Base-by-base conservation (phyloP, 805 yeast genomes). In the Saccharomycopsis malanga region DNA sequence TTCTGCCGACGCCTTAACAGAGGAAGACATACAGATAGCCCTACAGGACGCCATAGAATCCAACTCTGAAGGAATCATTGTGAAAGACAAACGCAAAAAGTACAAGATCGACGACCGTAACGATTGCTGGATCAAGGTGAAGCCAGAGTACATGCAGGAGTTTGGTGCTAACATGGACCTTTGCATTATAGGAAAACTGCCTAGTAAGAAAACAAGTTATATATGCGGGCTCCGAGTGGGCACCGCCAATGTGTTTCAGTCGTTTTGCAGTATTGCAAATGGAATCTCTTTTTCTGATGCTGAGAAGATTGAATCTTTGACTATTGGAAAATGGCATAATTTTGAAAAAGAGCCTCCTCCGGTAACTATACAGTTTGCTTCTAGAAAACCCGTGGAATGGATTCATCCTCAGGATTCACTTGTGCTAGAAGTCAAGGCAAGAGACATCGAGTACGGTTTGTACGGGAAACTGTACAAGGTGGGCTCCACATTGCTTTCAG, bases 91-190 rank as follows among this genome's bases (percentile, higher is more conserved):
- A 1, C 61, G 66, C 10, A 71, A 83, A 2, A 64, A 60, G 14
- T 91, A 91, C 60, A 59, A 64, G 2, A 70, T 84, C 14, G 86
- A 78, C n/a, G 73, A 72, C 29, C 66, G 87, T 42, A 70, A 72
- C 37, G 74, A 73, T 15, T 64, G 71, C n/a, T 91, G 97, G 96
- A 68, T 87, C 14, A 91, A 91, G 58, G 75, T 91, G 2, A 91
- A 91, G 61, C 98, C 98, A 0, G 96, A 89, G 55, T 89, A 88
- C 58, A 67, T 88, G 45, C 83, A 79, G 46, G 87, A 83, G 49
- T 83, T 84, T 61, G 96, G 96, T 7, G 95, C 88, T 53, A 84
- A 85, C 57, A 67, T 88, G 52, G 98, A 91, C 61, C 61, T 88
- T 41, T 68, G 80, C 2, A 75, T 91, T 0, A 79, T 89, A 48